Conservation (phyloP, 2,329 filamentous ascomycete species). For the Scytalidium lignicola region DNA sequence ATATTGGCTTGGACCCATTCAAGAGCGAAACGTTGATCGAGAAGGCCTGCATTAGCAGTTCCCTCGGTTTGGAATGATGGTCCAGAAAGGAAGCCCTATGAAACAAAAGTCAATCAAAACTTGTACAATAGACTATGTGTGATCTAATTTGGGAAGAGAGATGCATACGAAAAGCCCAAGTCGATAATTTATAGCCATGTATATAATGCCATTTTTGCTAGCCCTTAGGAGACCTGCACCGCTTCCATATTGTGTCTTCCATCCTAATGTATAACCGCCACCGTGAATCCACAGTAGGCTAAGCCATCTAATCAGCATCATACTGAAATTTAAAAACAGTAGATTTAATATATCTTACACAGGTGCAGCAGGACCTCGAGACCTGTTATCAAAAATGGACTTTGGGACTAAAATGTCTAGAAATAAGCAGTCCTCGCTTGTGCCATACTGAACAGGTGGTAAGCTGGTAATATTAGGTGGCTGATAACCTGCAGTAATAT, state of each 20-base stretch:
- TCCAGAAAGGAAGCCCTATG: constrained; percentile 43
- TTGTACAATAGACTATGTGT: not conserved
- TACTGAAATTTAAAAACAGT: constrained; percentile 9
- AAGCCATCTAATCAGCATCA: constrained; percentile 22
- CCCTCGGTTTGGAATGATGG: constrained; percentile 36
- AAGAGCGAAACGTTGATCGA: constrained; percentile 50
- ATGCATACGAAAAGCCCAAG: constrained; percentile 24
- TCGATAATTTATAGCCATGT: constrained; percentile 29
- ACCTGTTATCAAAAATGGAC: constrained; percentile 22
- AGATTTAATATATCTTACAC: constrained; percentile 6
- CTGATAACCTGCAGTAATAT: constrained; percentile 6
- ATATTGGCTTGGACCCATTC: constrained; percentile 53
- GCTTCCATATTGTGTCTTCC: constrained; percentile 32
- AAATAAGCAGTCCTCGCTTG: constrained; percentile 41
- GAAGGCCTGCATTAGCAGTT: constrained; percentile 42
- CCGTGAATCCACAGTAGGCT: constrained; percentile 46
- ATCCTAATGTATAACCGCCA: constrained; percentile 37
- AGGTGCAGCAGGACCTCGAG: constrained; percentile 6
- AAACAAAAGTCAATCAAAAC: constrained; percentile 31
- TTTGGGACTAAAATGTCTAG: constrained; percentile 41
- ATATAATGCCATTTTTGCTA: constrained; percentile 28
- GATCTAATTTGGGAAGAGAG: not conserved
- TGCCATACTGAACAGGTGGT: constrained; percentile 6
- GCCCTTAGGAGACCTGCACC: constrained; percentile 32
- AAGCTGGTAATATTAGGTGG: constrained; percentile 8